Conservation (phyloP, 164 flowering plant species). For the Macadamia integrifolia region DNA sequence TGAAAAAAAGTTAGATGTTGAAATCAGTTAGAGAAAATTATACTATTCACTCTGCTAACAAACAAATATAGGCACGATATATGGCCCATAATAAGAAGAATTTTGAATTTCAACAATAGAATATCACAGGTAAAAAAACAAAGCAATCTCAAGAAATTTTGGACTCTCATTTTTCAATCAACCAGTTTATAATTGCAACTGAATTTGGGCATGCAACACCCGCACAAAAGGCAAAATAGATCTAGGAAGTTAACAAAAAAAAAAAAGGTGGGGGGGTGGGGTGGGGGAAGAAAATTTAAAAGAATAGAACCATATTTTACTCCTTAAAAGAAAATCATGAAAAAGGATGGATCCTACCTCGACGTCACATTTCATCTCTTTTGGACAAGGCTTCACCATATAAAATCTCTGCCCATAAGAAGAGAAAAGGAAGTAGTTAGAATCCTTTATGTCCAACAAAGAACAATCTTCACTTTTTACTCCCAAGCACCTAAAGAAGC, state of each 20-base stretch:
- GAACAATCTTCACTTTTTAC: too few relatives aligned
- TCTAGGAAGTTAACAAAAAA: neutral
- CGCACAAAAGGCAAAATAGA: too few relatives aligned
- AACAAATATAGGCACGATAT: neutral
- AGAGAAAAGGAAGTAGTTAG: conserved; percentile 10
- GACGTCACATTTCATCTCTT: conserved; percentile 96
- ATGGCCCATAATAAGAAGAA: too few relatives aligned
- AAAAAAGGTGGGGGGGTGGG: too few relatives aligned
- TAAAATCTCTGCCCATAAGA: conserved; percentile 69
- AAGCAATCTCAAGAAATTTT: too few relatives aligned
- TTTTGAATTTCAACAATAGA: too few relatives aligned
- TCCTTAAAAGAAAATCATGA: neutral
- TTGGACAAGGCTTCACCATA: conserved; percentile 95
- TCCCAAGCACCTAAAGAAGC: too few relatives aligned
- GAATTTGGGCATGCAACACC: too few relatives aligned
- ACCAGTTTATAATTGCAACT: too few relatives aligned
- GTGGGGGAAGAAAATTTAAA: too few relatives aligned
- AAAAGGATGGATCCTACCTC: conserved; percentile 48
- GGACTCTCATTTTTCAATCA: too few relatives aligned
- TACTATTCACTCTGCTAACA: neutral
- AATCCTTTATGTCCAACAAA: neutral
- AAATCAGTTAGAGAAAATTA: neutral
- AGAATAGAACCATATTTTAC: neutral
- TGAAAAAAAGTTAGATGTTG: conserved; percentile 5
- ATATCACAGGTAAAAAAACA: too few relatives aligned